Evolutionary conservation across 2,329 filamentous ascomycete species (phyloP).

Genomic region (Cadophora sp.): DNA sequence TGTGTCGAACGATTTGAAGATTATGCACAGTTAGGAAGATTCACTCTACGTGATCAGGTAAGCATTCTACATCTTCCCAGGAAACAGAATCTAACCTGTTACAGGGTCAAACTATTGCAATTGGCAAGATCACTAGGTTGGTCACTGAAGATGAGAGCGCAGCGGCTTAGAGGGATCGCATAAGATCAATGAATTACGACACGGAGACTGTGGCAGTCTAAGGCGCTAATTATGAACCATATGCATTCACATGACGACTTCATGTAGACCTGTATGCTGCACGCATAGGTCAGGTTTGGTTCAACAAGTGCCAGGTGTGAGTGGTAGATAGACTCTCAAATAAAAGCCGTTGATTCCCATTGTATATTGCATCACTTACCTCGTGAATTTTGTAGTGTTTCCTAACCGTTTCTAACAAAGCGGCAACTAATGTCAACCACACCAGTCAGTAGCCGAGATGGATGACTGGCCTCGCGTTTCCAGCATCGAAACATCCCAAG

Average conservation of each 20-base stretch:
- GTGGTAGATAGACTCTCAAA: slow-evolving; percentile 12
- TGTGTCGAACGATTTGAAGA: slow-evolving; percentile 96
- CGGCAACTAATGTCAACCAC: not conserved
- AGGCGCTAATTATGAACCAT: slow-evolving; percentile 9
- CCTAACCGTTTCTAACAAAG: no score
- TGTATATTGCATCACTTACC: no score
- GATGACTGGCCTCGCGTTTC: no score
- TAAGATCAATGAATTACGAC: slow-evolving; percentile 12
- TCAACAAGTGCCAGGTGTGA: slow-evolving; percentile 6
- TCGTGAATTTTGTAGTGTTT: no score
- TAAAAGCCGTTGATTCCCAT: slow-evolving; percentile 8
- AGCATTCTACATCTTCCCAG: slow-evolving; percentile 36
- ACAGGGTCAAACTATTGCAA: slow-evolving; percentile 97
- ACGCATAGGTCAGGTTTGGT: slow-evolving; percentile 1
- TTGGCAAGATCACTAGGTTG: slow-evolving; percentile 98
- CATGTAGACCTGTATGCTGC: slow-evolving; percentile 17
- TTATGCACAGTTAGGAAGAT: slow-evolving; percentile 91
- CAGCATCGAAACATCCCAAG: no score
- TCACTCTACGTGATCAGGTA: slow-evolving; percentile 89
- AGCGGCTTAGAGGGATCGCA: slow-evolving; percentile 34
- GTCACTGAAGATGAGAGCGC: slow-evolving; percentile 52
- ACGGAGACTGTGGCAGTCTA: slow-evolving; percentile 1
- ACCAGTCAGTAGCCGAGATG: no score
- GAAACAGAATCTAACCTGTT: slow-evolving; percentile 35
- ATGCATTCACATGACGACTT: slow-evolving; percentile 15